Evolutionary conservation across 2,329 filamentous ascomycete genomes (phyloP), one percentile per base, ranked within the genome.

Genomic region (Cladophialophora immunda): DNA sequence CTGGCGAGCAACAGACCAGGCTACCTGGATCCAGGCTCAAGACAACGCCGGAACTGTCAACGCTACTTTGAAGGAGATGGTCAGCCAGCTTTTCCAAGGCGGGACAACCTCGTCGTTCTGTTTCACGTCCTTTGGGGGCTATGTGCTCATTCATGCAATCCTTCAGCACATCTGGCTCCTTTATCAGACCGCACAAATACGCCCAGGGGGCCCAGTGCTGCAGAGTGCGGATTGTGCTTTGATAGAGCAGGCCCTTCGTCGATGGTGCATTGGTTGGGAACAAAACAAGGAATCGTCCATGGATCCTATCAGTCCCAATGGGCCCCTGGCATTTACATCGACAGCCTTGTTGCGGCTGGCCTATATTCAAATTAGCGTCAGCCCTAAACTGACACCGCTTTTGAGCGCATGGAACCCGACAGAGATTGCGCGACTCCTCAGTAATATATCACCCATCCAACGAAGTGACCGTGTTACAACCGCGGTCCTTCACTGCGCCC

Each of bases 351-450:
- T 62, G 4, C 58, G 58, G 25, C 29, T 62, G 29, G 58, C 58
- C 3, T 54, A 62, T 17, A 62, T 58, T 15, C 56, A 36, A 15
- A 34, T 58, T n/a, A 58, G 45, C 15, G 45, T 71, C 1, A 63
- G 73, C 25, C 38, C 74, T 4, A 71, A 71, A 0, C 62, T 68
- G 8, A 65, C 67, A 8, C 81, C 87, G 57, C 83, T 84, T 17
- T 80, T 91, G 45, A 86, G 89, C 71, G 88, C 85, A 4, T 81
- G 88, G 53, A 87, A 90, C 72, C 84, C 87, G 1, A 76, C 83
- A 52, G 76, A 87, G 53, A 87, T 91, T 63, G 87, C 88, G 1
- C 83, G 81, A 54, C 83, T 83, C 3, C 84, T 88, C 72, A 82
- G 80, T 63, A 81, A 84, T 56, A 85, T 82, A 19, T 22, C 60